Evolutionary conservation across 140 eudicot genomes (phyloP), one percentile per base, ranked within the genome.

Genomic region (Senecio squalidus): DNA sequence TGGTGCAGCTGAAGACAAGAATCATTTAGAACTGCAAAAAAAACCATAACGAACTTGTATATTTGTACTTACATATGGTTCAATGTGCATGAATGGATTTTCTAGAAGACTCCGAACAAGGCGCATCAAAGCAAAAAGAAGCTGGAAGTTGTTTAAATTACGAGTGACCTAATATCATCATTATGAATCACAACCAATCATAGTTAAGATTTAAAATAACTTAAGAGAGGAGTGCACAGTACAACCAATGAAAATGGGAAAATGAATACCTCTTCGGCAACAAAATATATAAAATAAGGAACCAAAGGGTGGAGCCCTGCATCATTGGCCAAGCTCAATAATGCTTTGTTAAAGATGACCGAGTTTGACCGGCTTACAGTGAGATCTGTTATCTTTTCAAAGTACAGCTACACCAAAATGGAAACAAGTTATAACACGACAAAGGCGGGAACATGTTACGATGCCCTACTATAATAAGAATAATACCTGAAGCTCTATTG

Each of bases 261-360:
- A 20, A 16, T 8, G 46, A 53, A 63, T 78, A 92, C 98, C 96
- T 92, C 98, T 28, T 92, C 98, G 43, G 95, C 92, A 64, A 92
- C 81, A 62, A 92, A 92, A 75, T 68, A 87, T 39, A 91, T 79
- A 52, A 86, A 81, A 66, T 92, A 92, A 48, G 98, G 96, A 66
- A 92, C 86, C 54, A 92, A 71, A 16, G 98, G 93, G 76, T 87
- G 98, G 61, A 92, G 85, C 18, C 98, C 98, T 33, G 96, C 72
- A 74, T 87, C 96, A 54, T 86, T 79, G 2, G 89, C 82, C 76
- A 92, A 78, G 68, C 96, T 87, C 78, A 68, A 24, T 29, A 92
- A 60, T 16, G 98, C 98, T 76, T 74, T 80, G 67, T 84, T 82
- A 58, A 92, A 84, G 60, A 92, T 74, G 18, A 60, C 15, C 1